A percentile compares a stretch with the other conserved stretches of the same genome.
Evolutionary conservation across 2,329 filamentous ascomycete genomes (phyloP).

Genomic region (Diaporthe sp.): DNA sequence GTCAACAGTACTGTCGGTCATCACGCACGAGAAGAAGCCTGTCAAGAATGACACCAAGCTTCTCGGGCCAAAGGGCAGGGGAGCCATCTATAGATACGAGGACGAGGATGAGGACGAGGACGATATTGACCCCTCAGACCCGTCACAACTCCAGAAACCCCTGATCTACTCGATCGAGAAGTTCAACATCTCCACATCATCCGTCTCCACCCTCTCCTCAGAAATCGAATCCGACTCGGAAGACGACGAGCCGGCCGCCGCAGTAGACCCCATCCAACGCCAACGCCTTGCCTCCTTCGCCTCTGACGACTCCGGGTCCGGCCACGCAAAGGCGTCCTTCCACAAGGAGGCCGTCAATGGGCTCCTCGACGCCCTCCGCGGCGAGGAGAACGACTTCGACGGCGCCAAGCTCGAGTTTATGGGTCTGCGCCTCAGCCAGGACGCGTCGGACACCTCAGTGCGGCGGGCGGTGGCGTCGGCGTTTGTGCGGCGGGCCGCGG

Average conservation of each 20-base stretch:
- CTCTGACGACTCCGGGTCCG: slow-evolving; percentile 72
- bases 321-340: slow-evolving; percentile 70
- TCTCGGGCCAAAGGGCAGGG: slow-evolving; percentile 65
- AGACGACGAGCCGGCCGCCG: slow-evolving; percentile 63
- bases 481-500: slow-evolving; percentile 84
- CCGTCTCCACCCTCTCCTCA: slow-evolving; percentile 73
- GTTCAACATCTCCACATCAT: slow-evolving; percentile 67
- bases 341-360: slow-evolving; percentile 89
- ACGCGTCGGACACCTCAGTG: slow-evolving; percentile 91
- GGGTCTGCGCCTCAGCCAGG: slow-evolving; percentile 89
- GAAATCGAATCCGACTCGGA: slow-evolving; percentile 74
- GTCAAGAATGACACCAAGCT: slow-evolving; percentile 58
- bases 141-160: slow-evolving; percentile 65
- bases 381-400: slow-evolving; percentile 84
- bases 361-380: slow-evolving; percentile 86
- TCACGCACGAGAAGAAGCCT: slow-evolving; percentile 54
- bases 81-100: slow-evolving; percentile 61
- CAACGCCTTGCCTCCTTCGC: slow-evolving; percentile 79
- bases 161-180: slow-evolving; percentile 68
- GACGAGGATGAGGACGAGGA: slow-evolving; percentile 62
- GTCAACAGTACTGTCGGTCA: slow-evolving; percentile 54
- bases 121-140: slow-evolving; percentile 59
- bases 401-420: slow-evolving; percentile 89
- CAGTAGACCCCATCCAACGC: slow-evolving; percentile 52
- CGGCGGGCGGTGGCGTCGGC: slow-evolving; percentile 87